A percentile compares a stretch with the other conserved stretches of the same genome.
Conservation (phyloP, 176 grass and related monocot species). For the Raddia guianensis region DNA sequence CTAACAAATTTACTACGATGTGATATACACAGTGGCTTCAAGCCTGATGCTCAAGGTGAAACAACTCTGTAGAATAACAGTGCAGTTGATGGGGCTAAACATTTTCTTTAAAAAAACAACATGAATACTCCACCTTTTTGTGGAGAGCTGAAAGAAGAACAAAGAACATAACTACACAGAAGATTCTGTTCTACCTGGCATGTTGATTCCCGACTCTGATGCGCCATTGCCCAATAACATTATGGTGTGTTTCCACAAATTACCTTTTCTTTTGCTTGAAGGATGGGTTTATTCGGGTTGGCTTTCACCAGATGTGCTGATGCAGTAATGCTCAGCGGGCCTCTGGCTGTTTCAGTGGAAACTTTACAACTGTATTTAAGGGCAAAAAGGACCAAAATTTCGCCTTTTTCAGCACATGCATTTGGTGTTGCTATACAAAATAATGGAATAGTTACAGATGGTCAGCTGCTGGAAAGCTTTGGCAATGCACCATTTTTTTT, state of each 20-base stretch:
- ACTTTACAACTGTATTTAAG: slow-evolving; percentile 37
- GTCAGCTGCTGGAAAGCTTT: slow-evolving; percentile 19
- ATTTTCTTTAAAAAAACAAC: background rate
- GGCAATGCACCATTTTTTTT: slow-evolving; percentile 22
- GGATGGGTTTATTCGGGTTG: slow-evolving; percentile 1
- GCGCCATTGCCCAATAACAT: background rate
- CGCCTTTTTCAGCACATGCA: slow-evolving; percentile 29
- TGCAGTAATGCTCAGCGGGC: slow-evolving; percentile 12
- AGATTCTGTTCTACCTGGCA: slow-evolving; percentile 22
- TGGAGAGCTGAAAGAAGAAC: background rate
- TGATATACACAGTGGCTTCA: slow-evolving; percentile 48
- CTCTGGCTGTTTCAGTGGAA: slow-evolving; percentile 29
- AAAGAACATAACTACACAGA: background rate
- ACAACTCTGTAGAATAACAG: background rate
- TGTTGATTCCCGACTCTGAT: background rate
- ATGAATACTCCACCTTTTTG: slow-evolving; percentile 19
- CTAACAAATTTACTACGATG: slow-evolving; percentile 7
- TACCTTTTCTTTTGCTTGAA: slow-evolving; percentile 18
- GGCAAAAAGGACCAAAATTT: slow-evolving; percentile 16
- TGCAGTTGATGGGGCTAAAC: slow-evolving; percentile 7
- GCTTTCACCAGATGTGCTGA: slow-evolving; percentile 25
- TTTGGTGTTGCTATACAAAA: slow-evolving; percentile 60
- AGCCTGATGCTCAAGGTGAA: slow-evolving; percentile 2
- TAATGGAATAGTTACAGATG: slow-evolving; percentile 59
- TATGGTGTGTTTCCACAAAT: slow-evolving; percentile 10